Evolutionary conservation across 2,329 filamentous ascomycete genomes (phyloP), one percentile per base, ranked within the genome.

Genomic region (Penicillium sp.): DNA sequence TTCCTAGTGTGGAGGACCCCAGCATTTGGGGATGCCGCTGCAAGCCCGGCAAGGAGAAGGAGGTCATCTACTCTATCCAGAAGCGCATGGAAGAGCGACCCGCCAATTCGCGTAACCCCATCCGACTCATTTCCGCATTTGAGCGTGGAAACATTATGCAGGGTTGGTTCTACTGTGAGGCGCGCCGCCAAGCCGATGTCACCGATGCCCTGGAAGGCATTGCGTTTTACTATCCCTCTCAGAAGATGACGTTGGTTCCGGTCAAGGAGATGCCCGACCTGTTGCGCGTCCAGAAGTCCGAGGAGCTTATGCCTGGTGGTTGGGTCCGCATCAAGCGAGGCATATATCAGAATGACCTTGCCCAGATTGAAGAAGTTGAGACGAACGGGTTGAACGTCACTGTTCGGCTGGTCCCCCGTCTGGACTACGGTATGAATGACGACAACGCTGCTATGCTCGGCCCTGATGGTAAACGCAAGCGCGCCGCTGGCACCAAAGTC

Each of bases 241-340:
- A 87, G 30, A 95, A 93, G 77, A 89, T 95, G 80, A 86, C 93
- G 48, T 82, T 98, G 55, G 92, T 99, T 45, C 92, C 95, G 52
- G 93, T 98, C 71, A 96, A 96, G 76, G 95, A 99, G 78, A 97
- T 97, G 89, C 94, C 95, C 1, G 95, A 98, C 77, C 85, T 99
- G n/a, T 83, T 99, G 19, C 88, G 93, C 55, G 92, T 96, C 30
- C 89, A 87, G 62, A 97, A 97, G 80, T 94, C 90, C 2, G 91
- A 93, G 52, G 88, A 88, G 28, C 82, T 99, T 37, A 88, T 95
- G 69, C 90, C 90, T 10, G 94, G 94, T 65, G 92, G 92, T 40
- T 99, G 95, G 85, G 94, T 98, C 55, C 92, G 95, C 65, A 87
- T 98, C 65, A 89, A 88, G 74, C 87, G 91, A 57, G 84, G 89